Conservation (phyloP, 2,329 filamentous ascomycete species). For the Diaporthe ilicicola region DNA sequence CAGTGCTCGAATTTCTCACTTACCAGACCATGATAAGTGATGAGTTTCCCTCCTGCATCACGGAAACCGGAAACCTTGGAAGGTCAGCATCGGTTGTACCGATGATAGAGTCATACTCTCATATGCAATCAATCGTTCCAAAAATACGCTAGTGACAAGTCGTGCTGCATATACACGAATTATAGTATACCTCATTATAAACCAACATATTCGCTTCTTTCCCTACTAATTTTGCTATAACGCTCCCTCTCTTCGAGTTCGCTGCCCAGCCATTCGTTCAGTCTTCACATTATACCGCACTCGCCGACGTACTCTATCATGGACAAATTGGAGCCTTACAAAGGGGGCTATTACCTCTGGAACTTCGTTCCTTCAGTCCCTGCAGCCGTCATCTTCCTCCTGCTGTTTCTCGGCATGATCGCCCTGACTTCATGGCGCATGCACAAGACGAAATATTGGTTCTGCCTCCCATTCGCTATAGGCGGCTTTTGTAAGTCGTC, state of each 20-base stretch:
- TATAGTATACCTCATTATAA: too few relatives aligned
- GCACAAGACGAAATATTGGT: conserved; percentile 51
- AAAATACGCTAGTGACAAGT: too few relatives aligned
- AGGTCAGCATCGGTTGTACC: conserved; percentile 6
- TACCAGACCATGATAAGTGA: conserved; percentile 14
- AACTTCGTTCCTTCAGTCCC: conserved; percentile 51
- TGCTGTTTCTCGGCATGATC: conserved; percentile 55
- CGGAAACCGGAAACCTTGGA: not conserved
- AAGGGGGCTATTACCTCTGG: conserved; percentile 30
- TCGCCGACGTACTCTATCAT: not conserved
- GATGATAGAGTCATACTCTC: not conserved
- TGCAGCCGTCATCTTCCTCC: conserved; percentile 54
- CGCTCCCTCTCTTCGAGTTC: not conserved
- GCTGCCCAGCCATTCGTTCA: not conserved
- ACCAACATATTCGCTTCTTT: too few relatives aligned
- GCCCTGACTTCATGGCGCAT: conserved; percentile 51
- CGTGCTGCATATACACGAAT: too few relatives aligned
- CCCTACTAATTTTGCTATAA: too few relatives aligned
- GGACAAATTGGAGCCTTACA: conserved; percentile 10
- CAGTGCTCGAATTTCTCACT: not conserved
- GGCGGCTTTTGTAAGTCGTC: not conserved
- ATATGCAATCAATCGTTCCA: too few relatives aligned
- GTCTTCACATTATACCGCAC: not conserved
- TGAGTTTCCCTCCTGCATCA: not conserved
- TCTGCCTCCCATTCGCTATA: not conserved